Evolutionary conservation across 1,139 yeast genomes (phyloP), one percentile per base, ranked within the genome.

Genomic region (Zygoascus meyerae): DNA sequence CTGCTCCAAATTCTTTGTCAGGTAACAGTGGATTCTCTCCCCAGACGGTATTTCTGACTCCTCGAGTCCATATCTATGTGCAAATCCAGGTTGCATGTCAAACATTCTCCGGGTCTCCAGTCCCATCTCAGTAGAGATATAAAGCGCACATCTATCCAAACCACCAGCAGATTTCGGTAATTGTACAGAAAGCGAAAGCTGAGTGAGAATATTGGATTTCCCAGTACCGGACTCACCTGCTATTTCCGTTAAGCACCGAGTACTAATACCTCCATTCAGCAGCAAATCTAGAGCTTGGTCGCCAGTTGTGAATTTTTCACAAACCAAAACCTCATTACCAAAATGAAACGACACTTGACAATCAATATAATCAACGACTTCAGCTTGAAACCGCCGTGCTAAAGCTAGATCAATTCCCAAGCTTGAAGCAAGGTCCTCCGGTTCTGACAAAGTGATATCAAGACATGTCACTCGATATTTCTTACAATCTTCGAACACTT

Each of bases 181-280:
- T 53, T 83, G 89, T 6, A 81, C 77, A 3, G 79, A 67, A 7
- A 78, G 66, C 1, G 84, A 70, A 42, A 87, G 57, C 54, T 83
- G 92, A 64, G 82, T 72, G 30, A 84, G 64, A 8, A 89, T 65
- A 56, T 87, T 94, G 0, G 95, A 81, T 61, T 89, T 89, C 0
- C 95, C 97, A 2, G 85, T 75, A 0, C 95, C 86, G 50, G 94
- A 81, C 34, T 83, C 85, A 0, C 97, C 97, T 55, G 81, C 81
- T 2, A 90, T 62, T 64, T 90, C 97, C 0, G 94, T 83, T 2
- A 90, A 66, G 37, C 77, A 72, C 2, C 89, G 83, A 0, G 77
- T 56, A 0, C 77, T 78, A 3, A 89, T 71, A 0, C 97, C 96
- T 1, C 92, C 92, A 28, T 76, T 74, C 12, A 89, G 63, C 2